phyloP scores from a whole-genome alignment of 2,329 filamentous ascomycete genomes.

The Fusarium sp. region DNA sequence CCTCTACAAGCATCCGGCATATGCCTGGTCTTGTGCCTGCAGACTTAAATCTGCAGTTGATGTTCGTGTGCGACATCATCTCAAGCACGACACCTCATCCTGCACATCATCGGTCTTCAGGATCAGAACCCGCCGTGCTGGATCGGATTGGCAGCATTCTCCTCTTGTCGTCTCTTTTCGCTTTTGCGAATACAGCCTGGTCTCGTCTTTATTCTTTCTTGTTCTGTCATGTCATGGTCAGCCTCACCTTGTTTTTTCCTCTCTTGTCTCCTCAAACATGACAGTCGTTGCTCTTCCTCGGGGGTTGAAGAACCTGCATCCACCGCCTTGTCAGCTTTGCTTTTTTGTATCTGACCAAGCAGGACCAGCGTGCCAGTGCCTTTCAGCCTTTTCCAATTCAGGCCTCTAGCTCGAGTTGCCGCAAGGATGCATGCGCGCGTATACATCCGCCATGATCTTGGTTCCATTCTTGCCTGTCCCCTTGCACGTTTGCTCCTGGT shows the following conservation, averaged over 20 bases:
- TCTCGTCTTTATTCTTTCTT: constrained; percentile 20
- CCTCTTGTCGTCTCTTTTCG: constrained; percentile 40
- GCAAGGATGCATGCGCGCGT: constrained; percentile 43
- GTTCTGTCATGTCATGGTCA: constrained; percentile 28
- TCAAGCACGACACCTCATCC: constrained; percentile 43
- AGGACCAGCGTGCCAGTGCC: constrained; percentile 29
- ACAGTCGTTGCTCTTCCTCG: constrained; percentile 4
- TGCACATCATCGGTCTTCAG: constrained; percentile 42
- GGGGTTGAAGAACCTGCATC: constrained; percentile 21
- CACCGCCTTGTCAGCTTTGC: constrained; percentile 28
- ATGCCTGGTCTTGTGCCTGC: constrained; percentile 37
- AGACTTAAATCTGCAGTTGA: constrained; percentile 25
- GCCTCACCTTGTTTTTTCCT: constrained; percentile 46
- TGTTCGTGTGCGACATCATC: constrained; percentile 42
- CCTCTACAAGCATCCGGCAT: constrained; percentile 6
- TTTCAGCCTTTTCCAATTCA: constrained; percentile 48
- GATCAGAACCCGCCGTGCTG: constrained; percentile 18
- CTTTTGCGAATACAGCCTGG: not conserved
- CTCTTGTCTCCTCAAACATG: constrained; percentile 39
- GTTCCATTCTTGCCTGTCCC: constrained; percentile 35
- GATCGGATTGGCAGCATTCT: constrained; percentile 21
- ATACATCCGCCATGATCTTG: constrained; percentile 34
- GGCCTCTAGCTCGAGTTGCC: constrained; percentile 29
- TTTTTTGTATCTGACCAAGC: constrained; percentile 20
- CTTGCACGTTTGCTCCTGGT: constrained; percentile 38